These are phyloP conservation scores for Russula vinacea DNA, from an alignment of 768 basidiomycete species.

Conservation along the genomic window DNA sequence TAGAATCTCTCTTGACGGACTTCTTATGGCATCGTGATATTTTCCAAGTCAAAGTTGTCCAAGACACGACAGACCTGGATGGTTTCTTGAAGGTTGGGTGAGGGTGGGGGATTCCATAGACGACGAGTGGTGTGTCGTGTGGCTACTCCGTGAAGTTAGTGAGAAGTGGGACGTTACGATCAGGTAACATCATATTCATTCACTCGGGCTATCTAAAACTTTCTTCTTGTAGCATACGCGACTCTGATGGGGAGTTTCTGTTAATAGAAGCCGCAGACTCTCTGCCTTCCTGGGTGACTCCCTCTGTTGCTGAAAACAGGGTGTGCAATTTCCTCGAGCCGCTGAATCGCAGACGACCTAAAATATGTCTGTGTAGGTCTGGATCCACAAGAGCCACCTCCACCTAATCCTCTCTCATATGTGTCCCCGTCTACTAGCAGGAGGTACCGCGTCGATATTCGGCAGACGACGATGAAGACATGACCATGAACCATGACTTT, in stretches of 20 bases:
- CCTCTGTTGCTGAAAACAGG: conserved; percentile 88
- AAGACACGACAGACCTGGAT: conserved; percentile 46
- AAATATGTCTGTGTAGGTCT: conserved; percentile 58
- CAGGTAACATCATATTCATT: conserved; percentile 49
- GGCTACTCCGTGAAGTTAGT: conserved; percentile 78
- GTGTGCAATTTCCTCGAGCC: conserved; percentile 50
- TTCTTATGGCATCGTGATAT: conserved; percentile 84
- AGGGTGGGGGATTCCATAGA: conserved; percentile 95
- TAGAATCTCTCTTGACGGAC: conserved; percentile 51
- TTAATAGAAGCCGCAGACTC: conserved; percentile 93
- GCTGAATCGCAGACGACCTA: not conserved
- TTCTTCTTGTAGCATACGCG: conserved; percentile 53
- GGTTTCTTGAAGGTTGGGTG: conserved; percentile 77
- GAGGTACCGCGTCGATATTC: conserved; percentile 43
- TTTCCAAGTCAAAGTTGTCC: conserved; percentile 70
- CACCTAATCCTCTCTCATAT: conserved; percentile 85
- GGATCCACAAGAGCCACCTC: conserved; percentile 79
- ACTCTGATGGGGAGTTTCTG: conserved; percentile 94
- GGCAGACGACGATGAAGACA: conserved; percentile 50
- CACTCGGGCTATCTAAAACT: conserved; percentile 1
- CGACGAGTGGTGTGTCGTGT: conserved; percentile 96
- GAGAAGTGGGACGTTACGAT: conserved; percentile 76
- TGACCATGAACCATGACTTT: conserved; percentile 46
- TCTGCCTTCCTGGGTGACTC: conserved; percentile 87
- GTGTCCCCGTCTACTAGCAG: conserved; percentile 63